Conservation (phyloP, 2,329 filamentous ascomycete species). For the Trichoderma sp. region DNA sequence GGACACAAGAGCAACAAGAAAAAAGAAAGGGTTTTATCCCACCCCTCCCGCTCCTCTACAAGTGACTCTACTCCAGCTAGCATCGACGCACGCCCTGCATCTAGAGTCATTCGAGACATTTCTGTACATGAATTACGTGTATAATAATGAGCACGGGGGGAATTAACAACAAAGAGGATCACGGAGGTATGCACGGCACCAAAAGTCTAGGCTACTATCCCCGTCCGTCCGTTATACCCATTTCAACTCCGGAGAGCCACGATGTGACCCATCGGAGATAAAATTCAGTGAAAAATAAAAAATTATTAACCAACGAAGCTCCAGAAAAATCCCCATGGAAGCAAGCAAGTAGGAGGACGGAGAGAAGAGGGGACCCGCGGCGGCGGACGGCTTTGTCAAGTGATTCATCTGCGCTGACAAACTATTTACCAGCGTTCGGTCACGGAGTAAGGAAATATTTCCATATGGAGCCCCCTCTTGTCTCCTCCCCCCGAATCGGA, state of each 20-base stretch:
- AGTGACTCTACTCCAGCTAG: background rate
- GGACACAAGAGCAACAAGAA: background rate
- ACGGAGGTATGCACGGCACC: background rate
- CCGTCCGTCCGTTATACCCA: conserved; percentile 8
- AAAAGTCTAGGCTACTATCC: background rate
- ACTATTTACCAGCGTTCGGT: background rate
- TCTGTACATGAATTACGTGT: background rate
- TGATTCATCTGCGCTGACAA: background rate
- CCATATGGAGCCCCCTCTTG: background rate
- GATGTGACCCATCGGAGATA: conserved; percentile 13
- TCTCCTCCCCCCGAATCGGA: background rate
- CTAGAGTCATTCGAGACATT: background rate
- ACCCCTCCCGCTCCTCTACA: background rate
- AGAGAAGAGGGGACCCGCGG: background rate
- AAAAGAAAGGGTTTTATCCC: background rate
- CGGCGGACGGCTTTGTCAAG: background rate
- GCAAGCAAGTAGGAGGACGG: background rate
- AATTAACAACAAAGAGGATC: background rate
- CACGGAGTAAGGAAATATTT: conserved; percentile 4
- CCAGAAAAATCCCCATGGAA: background rate
- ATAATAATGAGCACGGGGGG: background rate
- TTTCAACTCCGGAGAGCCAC: background rate
- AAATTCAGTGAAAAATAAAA: background rate
- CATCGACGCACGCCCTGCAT: background rate
- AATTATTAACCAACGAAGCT: background rate